Base-by-base conservation (phyloP, 2,329 filamentous ascomycete genomes). In the Ilyonectria destructans region DNA sequence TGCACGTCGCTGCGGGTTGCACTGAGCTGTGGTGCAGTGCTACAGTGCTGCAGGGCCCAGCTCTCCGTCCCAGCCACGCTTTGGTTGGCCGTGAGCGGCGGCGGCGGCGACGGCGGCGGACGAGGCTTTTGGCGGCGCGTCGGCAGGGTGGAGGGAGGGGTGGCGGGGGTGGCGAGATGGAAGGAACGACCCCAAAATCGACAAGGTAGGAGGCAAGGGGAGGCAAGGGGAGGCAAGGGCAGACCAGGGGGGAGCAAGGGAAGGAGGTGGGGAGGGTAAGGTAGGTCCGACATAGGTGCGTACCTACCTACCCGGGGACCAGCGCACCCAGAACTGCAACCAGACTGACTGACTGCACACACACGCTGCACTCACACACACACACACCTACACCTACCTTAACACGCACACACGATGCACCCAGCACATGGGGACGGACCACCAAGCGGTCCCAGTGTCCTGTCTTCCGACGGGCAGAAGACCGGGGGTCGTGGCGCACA, bases 401-500 rank as follows among this genome's bases (percentile, higher is more conserved):
- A 40, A 37, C 33, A 37, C 33, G 10, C 33, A 37, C 26, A 15
- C 33, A 37, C 33, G 9, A 17, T 6, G 6, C 12, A 17, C 13
- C 15, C 13, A 15, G 17, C 12, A 15, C 51, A 29, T 29, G 48
- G 55, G 52, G 59, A 69, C 59, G 67, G 64, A 56, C 68, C 58
- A 63, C 35, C 45, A 35, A 19, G 58, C 58, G 58, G 59, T 63
- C 60, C 60, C 61, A 40, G 37, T 40, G 37, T 40, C 37, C 17
- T 65, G 57, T 62, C 63, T 56, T 63, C 63, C 62, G 69, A 68
- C 49, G 60, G 60, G 51, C 55, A 64, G 26, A 26, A 51, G 26
- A 51, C 59, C 37, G 1, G 37, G 66, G 61, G 52, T 46, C 65
- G 59, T 55, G 61, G 62, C 43, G 46, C 57, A 61, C 45, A 58